Conservation (phyloP, 495 filamentous ascomycete species). For the Hypoxylon cercidicola region DNA sequence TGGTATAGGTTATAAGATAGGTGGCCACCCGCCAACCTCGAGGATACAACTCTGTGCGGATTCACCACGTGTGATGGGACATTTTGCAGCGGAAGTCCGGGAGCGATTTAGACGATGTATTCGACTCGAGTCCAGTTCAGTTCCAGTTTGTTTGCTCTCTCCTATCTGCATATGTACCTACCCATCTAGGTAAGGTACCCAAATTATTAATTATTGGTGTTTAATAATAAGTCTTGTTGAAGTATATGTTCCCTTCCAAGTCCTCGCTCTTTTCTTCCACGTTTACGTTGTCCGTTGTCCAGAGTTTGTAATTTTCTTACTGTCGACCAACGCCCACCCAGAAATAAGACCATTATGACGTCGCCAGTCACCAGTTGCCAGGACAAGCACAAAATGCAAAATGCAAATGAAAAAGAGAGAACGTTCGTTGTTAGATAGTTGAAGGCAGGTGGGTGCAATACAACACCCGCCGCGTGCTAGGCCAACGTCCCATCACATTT, state of each 20-base stretch:
- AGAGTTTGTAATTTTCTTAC: constrained; percentile 2
- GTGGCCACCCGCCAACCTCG: too few relatives aligned
- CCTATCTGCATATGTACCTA: constrained; percentile 11
- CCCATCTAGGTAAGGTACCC: constrained; percentile 13
- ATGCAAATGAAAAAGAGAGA: background rate
- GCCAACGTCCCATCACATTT: background rate
- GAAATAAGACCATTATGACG: constrained; percentile 23
- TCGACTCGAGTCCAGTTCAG: constrained; percentile 12
- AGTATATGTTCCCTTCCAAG: constrained; percentile 5
- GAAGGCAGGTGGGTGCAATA: constrained; percentile 10
- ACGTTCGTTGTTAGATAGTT: constrained; percentile 1
- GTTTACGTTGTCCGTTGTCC: background rate
- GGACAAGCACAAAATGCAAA: constrained; percentile 4
- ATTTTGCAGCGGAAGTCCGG: constrained; percentile 18
- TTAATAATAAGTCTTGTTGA: background rate
- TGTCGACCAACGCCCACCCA: background rate
- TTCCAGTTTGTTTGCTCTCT: constrained; percentile 25
- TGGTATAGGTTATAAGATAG: background rate
- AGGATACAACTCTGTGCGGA: background rate
- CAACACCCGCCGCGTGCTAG: constrained; percentile 1
- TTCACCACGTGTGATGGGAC: background rate
- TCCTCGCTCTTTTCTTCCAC: constrained; percentile 9
- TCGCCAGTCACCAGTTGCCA: constrained; percentile 8
- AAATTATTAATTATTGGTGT: background rate
- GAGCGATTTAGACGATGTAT: background rate